phyloP scores from a whole-genome alignment of 2,329 filamentous ascomycete species.

The Myrmaecium sp. region DNA sequence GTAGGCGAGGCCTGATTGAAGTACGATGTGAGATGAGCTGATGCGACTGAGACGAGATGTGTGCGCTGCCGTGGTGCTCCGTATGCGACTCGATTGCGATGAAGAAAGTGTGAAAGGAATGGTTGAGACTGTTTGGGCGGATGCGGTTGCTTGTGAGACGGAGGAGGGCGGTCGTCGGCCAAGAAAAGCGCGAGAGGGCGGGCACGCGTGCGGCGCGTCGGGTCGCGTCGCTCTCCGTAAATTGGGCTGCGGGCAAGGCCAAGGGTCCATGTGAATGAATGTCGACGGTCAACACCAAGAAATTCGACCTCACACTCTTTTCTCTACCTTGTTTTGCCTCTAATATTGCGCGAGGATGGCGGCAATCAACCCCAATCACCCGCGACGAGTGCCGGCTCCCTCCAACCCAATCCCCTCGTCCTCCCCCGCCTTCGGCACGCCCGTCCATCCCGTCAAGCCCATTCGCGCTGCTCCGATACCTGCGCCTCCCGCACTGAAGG shows the following conservation, averaged over 20 bases:
- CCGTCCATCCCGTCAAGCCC: constrained; percentile 58
- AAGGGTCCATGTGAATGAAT: too few species aligned
- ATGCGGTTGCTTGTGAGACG: background rate
- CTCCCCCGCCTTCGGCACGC: constrained; percentile 79
- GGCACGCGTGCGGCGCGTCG: constrained; percentile 1
- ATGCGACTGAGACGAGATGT: background rate
- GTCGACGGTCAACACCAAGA: too few species aligned
- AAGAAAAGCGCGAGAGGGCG: too few species aligned
- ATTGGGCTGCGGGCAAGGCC: constrained; percentile 1
- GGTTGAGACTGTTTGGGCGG: background rate
- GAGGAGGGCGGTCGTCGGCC: background rate
- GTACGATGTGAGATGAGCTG: background rate
- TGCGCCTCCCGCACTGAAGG: constrained; percentile 30
- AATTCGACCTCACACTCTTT: too few species aligned
- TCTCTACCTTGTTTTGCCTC: too few species aligned
- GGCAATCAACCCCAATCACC: too few species aligned
- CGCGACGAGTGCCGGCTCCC: too few species aligned
- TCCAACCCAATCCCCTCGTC: constrained; percentile 61
- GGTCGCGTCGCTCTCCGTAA: background rate
- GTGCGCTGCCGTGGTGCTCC: background rate
- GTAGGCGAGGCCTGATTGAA: constrained; percentile 1
- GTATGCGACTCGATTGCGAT: background rate
- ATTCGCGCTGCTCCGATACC: constrained; percentile 22
- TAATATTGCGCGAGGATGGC: too few species aligned
- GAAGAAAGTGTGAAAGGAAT: background rate